phyloP scores from a whole-genome alignment of 2,329 filamentous ascomycete species.

The Arthroderma sp. region DNA sequence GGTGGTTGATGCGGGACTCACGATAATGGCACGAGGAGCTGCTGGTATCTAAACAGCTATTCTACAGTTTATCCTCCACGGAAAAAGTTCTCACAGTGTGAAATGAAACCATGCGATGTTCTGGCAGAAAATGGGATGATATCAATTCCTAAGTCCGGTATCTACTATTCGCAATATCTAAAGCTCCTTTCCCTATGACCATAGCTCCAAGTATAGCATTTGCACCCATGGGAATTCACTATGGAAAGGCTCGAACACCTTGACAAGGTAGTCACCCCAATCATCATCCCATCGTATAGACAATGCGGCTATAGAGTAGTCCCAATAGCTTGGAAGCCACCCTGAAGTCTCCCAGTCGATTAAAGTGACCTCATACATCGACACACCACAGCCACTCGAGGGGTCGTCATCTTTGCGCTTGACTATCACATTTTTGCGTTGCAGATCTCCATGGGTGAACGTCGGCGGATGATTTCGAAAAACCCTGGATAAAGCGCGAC shows the following conservation, averaged over 20 bases:
- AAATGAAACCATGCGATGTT: too few species aligned
- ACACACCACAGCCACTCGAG: background rate
- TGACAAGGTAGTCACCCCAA: constrained; percentile 21
- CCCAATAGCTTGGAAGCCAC: constrained; percentile 26
- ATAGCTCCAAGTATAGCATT: constrained; percentile 15
- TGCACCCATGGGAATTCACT: constrained; percentile 21
- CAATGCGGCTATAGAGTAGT: constrained; percentile 24
- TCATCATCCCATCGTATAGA: constrained; percentile 22
- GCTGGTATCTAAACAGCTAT: too few species aligned
- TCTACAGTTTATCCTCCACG: too few species aligned
- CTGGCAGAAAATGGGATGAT: too few species aligned
- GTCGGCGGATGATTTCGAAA: constrained; percentile 14
- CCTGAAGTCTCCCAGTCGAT: constrained; percentile 30
- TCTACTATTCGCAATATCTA: too few species aligned
- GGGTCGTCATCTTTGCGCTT: constrained; percentile 2
- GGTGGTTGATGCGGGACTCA: constrained; percentile 11
- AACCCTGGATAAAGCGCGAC: constrained; percentile 14
- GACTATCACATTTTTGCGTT: constrained; percentile 21
- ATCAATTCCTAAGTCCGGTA: too few species aligned
- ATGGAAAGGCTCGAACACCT: constrained; percentile 19
- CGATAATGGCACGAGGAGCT: too few species aligned
- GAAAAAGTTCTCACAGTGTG: too few species aligned
- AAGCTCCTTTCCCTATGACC: constrained; percentile 6
- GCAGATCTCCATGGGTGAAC: constrained; percentile 21
- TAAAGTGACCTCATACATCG: constrained; percentile 16